Evolutionary conservation across 768 basidiomycete genomes (phyloP).

Genomic region (Amanita brunnescens): DNA sequence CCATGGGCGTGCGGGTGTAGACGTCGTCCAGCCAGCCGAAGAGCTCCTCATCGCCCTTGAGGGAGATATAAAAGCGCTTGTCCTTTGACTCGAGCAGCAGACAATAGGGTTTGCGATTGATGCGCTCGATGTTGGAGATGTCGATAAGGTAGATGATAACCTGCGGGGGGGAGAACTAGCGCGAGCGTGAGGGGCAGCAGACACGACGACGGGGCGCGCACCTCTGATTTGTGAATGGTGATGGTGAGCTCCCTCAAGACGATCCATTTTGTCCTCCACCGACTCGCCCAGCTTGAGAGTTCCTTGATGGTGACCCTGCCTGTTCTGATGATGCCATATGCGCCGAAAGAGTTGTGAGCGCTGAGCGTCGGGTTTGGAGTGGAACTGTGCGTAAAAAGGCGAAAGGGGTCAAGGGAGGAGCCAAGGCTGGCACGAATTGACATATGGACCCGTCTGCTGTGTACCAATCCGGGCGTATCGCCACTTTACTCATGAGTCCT

Average conservation of each 20-base stretch:
- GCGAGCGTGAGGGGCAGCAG: slow-evolving; percentile 1
- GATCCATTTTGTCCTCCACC: slow-evolving; percentile 89
- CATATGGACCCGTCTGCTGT: too few relatives aligned
- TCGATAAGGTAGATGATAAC: slow-evolving; percentile 60
- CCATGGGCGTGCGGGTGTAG: slow-evolving; percentile 88
- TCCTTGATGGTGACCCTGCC: slow-evolving; percentile 89
- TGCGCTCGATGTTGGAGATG: slow-evolving; percentile 82
- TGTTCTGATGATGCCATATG: slow-evolving; percentile 50
- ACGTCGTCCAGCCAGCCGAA: slow-evolving; percentile 98
- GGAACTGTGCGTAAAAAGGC: too few relatives aligned
- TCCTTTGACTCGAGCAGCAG: slow-evolving; percentile 80
- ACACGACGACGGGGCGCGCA: too few relatives aligned
- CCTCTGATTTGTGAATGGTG: slow-evolving; percentile 87
- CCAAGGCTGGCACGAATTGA: too few relatives aligned
- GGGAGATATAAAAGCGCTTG: slow-evolving; percentile 68
- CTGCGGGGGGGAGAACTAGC: slow-evolving; percentile 47
- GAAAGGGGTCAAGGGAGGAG: too few relatives aligned
- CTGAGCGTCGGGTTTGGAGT: slow-evolving; percentile 70
- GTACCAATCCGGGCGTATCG: too few relatives aligned
- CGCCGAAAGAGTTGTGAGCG: slow-evolving; percentile 23
- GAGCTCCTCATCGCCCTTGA: slow-evolving; percentile 94
- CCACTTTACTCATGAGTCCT: too few relatives aligned
- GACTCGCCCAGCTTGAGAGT: slow-evolving; percentile 81
- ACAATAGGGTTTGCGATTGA: slow-evolving; percentile 93
- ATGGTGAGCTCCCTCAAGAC: slow-evolving; percentile 75